A percentile compares a stretch with the other conserved stretches of the same genome.
These are phyloP conservation scores for Colletotrichum tanaceti DNA, from an alignment of 2,329 filamentous ascomycete species.

Conservation along the genomic window DNA sequence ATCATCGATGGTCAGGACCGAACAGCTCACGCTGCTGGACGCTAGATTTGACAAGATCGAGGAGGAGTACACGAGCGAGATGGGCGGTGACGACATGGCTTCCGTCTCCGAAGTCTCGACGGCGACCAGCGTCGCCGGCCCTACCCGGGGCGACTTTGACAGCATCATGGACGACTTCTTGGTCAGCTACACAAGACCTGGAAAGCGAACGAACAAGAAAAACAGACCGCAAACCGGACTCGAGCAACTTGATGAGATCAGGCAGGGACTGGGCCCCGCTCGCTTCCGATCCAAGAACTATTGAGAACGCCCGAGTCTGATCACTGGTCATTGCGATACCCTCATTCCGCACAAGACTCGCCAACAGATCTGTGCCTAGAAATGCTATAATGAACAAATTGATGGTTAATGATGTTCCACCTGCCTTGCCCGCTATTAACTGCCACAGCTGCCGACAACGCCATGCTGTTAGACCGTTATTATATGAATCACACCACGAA, in stretches of 20 bases:
- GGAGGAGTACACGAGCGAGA: constrained; percentile 72
- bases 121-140: constrained; percentile 74
- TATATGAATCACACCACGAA: too few species aligned
- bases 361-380: constrained; percentile 12
- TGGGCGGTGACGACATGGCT: constrained; percentile 61
- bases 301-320: constrained; percentile 12
- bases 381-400: constrained; percentile 34
- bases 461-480: background rate
- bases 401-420: constrained; percentile 9
- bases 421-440: background rate
- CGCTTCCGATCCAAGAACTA: constrained; percentile 59
- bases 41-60: constrained; percentile 92
- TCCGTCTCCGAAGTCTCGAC: constrained; percentile 72
- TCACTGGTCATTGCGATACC: constrained; percentile 29
- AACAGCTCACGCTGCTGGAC: constrained; percentile 86
- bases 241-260: constrained; percentile 90
- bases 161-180: constrained; percentile 94
- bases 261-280: constrained; percentile 82
- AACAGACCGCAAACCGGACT: constrained; percentile 83
- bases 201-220: constrained; percentile 82
- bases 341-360: constrained; percentile 27
- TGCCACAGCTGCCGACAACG: background rate
- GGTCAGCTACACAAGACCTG: constrained; percentile 75
- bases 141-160: constrained; percentile 83
- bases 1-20: constrained; percentile 86